Conservation (phyloP, 371 early-diverging fungal genomes). For the Lichtheimia hyalospora region DNA sequence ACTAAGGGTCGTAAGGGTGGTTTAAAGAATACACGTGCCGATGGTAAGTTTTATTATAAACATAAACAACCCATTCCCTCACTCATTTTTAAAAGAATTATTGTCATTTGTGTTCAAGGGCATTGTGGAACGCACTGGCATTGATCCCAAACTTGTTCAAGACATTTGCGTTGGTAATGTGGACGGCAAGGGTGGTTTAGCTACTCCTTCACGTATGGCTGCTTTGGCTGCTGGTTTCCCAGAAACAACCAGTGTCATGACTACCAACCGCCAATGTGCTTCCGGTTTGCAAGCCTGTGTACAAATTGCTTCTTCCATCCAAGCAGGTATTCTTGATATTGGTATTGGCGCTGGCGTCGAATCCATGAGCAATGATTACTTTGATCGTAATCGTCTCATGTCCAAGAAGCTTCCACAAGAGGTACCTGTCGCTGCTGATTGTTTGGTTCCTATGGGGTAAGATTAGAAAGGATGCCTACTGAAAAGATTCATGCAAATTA, state of each 20-base stretch:
- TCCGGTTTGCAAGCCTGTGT: constrained; percentile 95
- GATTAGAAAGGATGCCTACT: constrained; percentile 1
- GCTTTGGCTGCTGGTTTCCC: constrained; percentile 94
- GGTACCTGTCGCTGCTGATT: constrained; percentile 74
- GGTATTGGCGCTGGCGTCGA: constrained; percentile 99
- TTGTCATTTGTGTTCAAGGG: constrained; percentile 84
- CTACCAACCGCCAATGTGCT: constrained; percentile 97
- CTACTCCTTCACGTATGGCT: constrained; percentile 94
- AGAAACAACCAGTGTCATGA: constrained; percentile 75
- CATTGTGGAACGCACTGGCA: constrained; percentile 71
- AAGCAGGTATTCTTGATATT: constrained; percentile 88
- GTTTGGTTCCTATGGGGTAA: constrained; percentile 86
- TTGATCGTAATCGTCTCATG: constrained; percentile 31
- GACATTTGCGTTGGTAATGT: constrained; percentile 96
- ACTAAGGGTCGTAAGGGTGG: constrained; percentile 88
- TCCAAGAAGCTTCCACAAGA: constrained; percentile 71
- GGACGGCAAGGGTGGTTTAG: constrained; percentile 90
- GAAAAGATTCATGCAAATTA: too few species aligned
- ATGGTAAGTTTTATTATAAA: constrained; percentile 16
- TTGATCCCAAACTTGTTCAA: constrained; percentile 87
- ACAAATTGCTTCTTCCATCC: constrained; percentile 88
- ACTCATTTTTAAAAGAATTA: constrained; percentile 52
- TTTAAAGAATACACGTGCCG: constrained; percentile 87
- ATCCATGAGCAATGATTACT: constrained; percentile 93
- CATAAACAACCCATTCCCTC: neutral